Evolutionary conservation across 2,329 filamentous ascomycete genomes (phyloP), one percentile per base, ranked within the genome.

Genomic region (Drechslerella stenobrocha): DNA sequence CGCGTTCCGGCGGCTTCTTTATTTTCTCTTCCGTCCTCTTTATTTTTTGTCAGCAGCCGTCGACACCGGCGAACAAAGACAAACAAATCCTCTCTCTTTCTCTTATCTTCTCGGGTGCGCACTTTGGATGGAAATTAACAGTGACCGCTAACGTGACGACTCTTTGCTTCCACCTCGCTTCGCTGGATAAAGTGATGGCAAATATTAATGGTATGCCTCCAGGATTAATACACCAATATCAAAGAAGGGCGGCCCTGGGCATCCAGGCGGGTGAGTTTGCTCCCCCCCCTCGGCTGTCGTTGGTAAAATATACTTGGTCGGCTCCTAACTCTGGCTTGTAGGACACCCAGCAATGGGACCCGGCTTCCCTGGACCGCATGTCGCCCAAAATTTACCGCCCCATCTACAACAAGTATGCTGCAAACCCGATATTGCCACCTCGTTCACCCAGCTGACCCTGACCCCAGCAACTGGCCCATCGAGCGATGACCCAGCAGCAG

Each of bases 141-240:
- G 40, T 53, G 50, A 58, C 51, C 63, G 63, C 63, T 67, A 67
- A 67, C 61, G 20, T 45, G 35, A 53, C 55, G 50, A 46, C 55
- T 50, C n/a, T 51, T 46, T 44, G 35, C 26, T 52, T 48, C 35
- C 44, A 24, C 15, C 30, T 20, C 26, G 18, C 11, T 11, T 30
- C 45, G 45, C 42, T 26, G 34, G 45, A 53, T 53, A 26, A 50
- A 67, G 63, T 60, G 44, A 67, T 67, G 44, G 55, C 44, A 60
- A 67, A 67, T 67, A 67, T 60, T 56, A 60, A 60, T 60, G 46
- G 37, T 34, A 60, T 67, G 63, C 63, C 48, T 67, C 63, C 63
- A 60, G 55, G 55, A 34, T 53, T 67, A 60, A 60, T 67, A 67
- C 55, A 67, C 32, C 63, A 67, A 35, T 67, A 67, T 28, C 55